Evolutionary conservation across 2,329 filamentous ascomycete genomes (phyloP).

Genomic region (Fusarium tuaranense): DNA sequence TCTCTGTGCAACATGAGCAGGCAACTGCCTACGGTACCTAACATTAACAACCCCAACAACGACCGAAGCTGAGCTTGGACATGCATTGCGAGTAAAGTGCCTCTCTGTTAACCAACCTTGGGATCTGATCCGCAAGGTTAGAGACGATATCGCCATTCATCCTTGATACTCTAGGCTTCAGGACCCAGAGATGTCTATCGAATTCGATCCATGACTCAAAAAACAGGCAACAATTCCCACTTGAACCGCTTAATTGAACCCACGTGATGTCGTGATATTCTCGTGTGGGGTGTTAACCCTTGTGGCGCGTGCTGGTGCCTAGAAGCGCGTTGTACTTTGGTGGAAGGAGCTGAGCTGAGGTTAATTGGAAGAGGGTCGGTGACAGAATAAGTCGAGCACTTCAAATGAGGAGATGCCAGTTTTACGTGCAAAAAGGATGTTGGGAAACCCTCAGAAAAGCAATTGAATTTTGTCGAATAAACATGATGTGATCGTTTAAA

Average conservation of each 20-base stretch:
- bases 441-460: neutral
- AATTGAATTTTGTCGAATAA: neutral
- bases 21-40: neutral
- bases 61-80: neutral
- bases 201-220: slow-evolving; percentile 6
- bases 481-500: neutral
- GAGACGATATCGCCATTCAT: neutral
- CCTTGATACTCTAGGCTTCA: slow-evolving; percentile 9
- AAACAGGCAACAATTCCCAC: slow-evolving; percentile 33
- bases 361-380: neutral
- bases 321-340: slow-evolving; percentile 20
- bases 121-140: neutral
- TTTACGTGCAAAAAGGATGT: neutral
- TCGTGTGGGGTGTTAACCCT: slow-evolving; percentile 30
- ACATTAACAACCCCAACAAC: neutral
- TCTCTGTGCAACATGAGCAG: neutral
- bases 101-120: neutral
- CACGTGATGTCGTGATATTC: slow-evolving; percentile 45
- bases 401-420: neutral
- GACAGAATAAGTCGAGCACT: slow-evolving; percentile 24
- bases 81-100: neutral
- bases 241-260: neutral
- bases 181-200: slow-evolving; percentile 3
- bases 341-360: neutral
- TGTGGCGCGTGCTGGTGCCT: slow-evolving; percentile 44